Evolutionary conservation across 495 filamentous ascomycete species (phyloP).

Genomic region (Parathielavia appendiculata): DNA sequence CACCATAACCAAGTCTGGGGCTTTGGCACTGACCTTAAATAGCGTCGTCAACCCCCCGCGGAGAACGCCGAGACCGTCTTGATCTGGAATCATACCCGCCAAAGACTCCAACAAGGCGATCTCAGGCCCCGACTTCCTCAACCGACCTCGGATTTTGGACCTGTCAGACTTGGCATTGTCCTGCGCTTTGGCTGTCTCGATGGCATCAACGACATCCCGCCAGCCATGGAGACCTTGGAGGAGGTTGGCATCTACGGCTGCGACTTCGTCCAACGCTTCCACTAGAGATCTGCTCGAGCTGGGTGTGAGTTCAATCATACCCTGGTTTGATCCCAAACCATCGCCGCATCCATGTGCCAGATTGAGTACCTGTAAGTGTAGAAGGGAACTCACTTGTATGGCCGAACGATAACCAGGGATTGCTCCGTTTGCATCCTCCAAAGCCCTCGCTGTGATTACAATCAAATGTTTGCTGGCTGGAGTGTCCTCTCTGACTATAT

Average conservation of each 20-base stretch:
- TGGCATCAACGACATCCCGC: not conserved
- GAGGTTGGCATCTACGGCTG: not conserved
- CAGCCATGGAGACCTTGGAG: not conserved
- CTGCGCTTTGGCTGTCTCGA: not conserved
- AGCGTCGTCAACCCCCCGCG: not conserved
- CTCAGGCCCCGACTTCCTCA: not conserved
- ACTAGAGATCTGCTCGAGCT: not conserved
- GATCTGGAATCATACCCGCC: not conserved
- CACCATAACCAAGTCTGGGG: no score
- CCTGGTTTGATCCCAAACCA: no score
- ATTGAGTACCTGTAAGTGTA: no score
- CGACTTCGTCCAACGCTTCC: not conserved
- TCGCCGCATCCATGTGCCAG: not conserved
- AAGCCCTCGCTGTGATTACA: no score
- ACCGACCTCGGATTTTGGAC: not conserved
- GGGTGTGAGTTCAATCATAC: not conserved
- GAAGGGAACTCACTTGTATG: no score
- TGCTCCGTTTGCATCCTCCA: no score
- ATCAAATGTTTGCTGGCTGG: no score
- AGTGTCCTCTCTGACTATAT: no score
- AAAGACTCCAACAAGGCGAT: not conserved
- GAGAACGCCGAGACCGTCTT: not conserved
- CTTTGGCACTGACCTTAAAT: not conserved
- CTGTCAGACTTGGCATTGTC: not conserved
- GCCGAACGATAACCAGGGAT: no score